Evolutionary conservation across 768 basidiomycete species (phyloP), one percentile per base, ranked within the genome.

Genomic region (Boletales sp.): DNA sequence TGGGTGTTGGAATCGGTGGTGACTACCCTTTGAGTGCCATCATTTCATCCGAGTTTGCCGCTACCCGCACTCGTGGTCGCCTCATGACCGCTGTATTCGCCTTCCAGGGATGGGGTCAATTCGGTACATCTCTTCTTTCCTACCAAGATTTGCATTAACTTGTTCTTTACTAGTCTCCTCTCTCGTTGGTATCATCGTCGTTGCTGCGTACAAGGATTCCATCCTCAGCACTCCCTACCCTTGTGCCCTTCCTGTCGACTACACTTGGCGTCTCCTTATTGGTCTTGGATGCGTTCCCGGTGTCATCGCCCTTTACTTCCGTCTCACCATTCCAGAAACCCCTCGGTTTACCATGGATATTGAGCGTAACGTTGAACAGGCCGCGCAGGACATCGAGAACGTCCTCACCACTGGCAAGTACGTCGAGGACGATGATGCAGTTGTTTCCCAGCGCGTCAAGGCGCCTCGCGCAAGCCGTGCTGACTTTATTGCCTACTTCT

Each of bases 331-430:
- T 61, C 90, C 92, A 4, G 91, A 94, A 67, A 94, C 91, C 0
- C 92, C 92, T 25, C 89, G 92, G 49, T 84, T 79, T 67, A 95
- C 92, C 51, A 93, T 94, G 87, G 92, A 94, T 74, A 80, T 94
- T 52, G 90, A 93, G 68, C 75, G 78, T 42, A 92, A 94, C 66
- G 72, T 94, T 39, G 73, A 79, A 36, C 87, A 86, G 62, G 92
- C 90, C 8, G 49, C 81, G 1, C 70, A 76, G 30, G 92, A 94
- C 59, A 87, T 92, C 55, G 77, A 85, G 50, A 75, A 77, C 41
- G 87, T 90, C 49, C 55, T 93, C 41, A 70, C 73, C 17, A 72
- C 71, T 14, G 78, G 79, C 34, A 70, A 61, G 8, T 74, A 66
- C 59, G 60, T 70, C 19, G 71, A 72, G 33, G 81, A 86, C 5